Conservation (phyloP, 2,329 filamentous ascomycete species). For the Phyllosticta citriasiana region DNA sequence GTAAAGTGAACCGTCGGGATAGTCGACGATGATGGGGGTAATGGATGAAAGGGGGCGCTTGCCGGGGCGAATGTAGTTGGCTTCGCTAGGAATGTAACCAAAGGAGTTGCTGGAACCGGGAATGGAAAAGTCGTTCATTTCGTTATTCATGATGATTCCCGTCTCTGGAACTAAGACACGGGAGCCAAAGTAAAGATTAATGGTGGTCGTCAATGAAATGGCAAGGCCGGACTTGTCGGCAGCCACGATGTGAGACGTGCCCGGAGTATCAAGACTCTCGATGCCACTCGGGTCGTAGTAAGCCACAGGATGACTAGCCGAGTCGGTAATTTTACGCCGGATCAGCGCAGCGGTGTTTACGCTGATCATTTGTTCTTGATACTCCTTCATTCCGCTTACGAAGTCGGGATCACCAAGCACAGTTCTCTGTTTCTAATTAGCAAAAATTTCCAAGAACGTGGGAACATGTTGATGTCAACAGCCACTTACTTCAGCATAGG, state of each 20-base stretch:
- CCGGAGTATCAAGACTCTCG: slow-evolving; percentile 59
- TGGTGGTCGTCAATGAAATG: slow-evolving; percentile 72
- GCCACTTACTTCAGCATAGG: slow-evolving; percentile 51
- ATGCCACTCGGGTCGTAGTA: slow-evolving; percentile 62
- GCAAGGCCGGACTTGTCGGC: slow-evolving; percentile 66
- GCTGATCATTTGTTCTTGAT: slow-evolving; percentile 59
- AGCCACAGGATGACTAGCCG: slow-evolving; percentile 58
- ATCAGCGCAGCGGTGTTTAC: slow-evolving; percentile 49
- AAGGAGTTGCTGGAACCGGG: slow-evolving; percentile 70
- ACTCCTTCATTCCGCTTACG: slow-evolving; percentile 50
- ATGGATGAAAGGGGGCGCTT: slow-evolving; percentile 82
- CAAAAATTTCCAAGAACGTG: too few relatives aligned
- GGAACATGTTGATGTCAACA: background rate
- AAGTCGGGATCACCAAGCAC: slow-evolving; percentile 75
- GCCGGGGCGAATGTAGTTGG: slow-evolving; percentile 70
- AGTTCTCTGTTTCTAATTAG: slow-evolving; percentile 38
- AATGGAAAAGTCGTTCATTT: slow-evolving; percentile 67
- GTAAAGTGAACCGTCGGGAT: slow-evolving; percentile 54
- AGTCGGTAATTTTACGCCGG: slow-evolving; percentile 59
- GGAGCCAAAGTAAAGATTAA: slow-evolving; percentile 80
- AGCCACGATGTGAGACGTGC: slow-evolving; percentile 63
- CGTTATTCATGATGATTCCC: slow-evolving; percentile 62
- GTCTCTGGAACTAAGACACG: slow-evolving; percentile 70
- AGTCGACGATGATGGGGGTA: slow-evolving; percentile 66
- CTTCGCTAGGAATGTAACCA: slow-evolving; percentile 67